phyloP scores from a whole-genome alignment of 441 rosid species.

The Adansonia madagascariensis region DNA sequence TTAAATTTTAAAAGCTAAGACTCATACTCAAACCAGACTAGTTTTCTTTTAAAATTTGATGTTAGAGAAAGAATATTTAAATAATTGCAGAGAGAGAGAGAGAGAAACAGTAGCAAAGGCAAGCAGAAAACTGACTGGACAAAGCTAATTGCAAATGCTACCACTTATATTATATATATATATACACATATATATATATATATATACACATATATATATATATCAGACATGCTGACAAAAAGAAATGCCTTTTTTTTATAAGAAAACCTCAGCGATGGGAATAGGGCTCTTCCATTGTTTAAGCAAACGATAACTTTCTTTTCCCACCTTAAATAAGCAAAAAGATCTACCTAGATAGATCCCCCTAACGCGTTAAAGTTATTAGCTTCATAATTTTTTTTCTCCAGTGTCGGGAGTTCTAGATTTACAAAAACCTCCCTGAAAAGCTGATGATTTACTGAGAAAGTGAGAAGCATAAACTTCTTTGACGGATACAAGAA shows the following conservation, averaged over 20 bases:
- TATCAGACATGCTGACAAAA: too few species aligned
- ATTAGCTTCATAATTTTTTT: not conserved
- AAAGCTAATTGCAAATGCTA: slow-evolving; percentile 28
- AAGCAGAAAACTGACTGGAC: slow-evolving; percentile 21
- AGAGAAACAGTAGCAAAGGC: slow-evolving; percentile 30
- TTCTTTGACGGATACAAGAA: not conserved
- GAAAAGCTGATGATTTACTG: not conserved
- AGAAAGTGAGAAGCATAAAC: too few species aligned
- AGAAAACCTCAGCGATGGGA: not conserved
- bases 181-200: not conserved
- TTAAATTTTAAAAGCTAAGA: slow-evolving; percentile 12
- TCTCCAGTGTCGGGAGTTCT: not conserved
- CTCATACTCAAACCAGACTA: slow-evolving; percentile 35
- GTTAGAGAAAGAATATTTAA: slow-evolving; percentile 31
- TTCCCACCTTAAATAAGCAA: not conserved
- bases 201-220: not conserved
- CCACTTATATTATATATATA: not conserved
- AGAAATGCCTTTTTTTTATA: not conserved
- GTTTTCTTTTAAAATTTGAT: slow-evolving; percentile 26
- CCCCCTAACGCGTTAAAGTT: not conserved
- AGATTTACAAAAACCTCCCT: not conserved
- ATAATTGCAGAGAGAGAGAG: slow-evolving; percentile 42
- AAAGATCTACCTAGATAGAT: not conserved
- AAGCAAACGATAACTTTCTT: not conserved
- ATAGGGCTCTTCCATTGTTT: not conserved